Evolutionary conservation across 208 protist species (phyloP), one percentile per base, ranked within the genome.

Genomic region (Trypanosoma lewisi): DNA sequence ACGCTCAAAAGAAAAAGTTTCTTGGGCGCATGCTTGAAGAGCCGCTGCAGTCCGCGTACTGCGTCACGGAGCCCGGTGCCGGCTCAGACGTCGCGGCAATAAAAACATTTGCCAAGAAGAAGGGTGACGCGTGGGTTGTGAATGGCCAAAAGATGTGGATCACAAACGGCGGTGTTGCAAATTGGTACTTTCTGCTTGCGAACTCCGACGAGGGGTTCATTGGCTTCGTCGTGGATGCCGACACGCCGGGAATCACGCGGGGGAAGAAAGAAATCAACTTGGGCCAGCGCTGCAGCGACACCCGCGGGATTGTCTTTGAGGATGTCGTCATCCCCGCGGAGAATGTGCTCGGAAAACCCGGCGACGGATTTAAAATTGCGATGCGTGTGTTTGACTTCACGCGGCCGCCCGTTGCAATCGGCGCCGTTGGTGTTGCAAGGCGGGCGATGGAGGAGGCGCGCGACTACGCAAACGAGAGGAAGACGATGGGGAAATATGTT

Each of bases 61-160:
- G 82, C 51, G 87, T 96, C 36, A 96, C 87, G 42, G 90, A 96
- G 75, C 85, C 90, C 19, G 72, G 58, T 2, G 88, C 90, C 0
- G 90, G 93, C 21, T 95, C 90, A 0, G 93, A 97, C 58, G 90
- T 96, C 5, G 77, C 85, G 0, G 90, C 87, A 17, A 79, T 94
- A 65, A 89, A 91, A 77, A 96, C 88, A 14, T 76, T 66, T 28
- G 93, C 90, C 5, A 82, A 77, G 77, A 94, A 91, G 72, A 79
- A 95, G 71, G 88, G 88, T 27, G 83, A 94, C 55, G 75, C 83
- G 68, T 97, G 82, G 77, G 75, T 97, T 1, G 72, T 97, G 60
- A 96, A 96, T 78, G 94, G 94, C 7, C 60, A 75, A 48, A 97
- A 97, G 77, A 97, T 97, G 94, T 97, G 94, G 94, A 97, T 97